Evolutionary conservation across 805 yeast species (phyloP), one percentile per base, ranked within the genome.

Genomic region (Kodamaea neixiangensis): DNA sequence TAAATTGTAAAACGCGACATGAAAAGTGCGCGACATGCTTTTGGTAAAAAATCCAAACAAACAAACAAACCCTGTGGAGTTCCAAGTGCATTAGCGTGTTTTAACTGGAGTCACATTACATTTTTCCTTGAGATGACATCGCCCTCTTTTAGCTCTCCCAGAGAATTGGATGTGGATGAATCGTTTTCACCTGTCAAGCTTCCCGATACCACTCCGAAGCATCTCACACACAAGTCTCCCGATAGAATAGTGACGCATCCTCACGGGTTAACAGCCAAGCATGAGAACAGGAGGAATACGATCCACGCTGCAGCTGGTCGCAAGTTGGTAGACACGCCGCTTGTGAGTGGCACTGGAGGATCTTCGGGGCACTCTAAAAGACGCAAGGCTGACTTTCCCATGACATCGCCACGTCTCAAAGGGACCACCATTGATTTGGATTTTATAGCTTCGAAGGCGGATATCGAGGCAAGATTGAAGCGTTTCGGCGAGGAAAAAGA

Each of bases 211-310:
- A 43, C 53, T n/a, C 54, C 56, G 18, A 46, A 49, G 21, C 42
- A 39, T 14, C 42, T 33, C 14, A 9, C 47, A 4, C 51, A 44
- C 41, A 48, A 44, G 38, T 51, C 47, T 19, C 52, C 51, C 14
- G 51, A 35, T 15, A 39, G 19, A 14, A 40, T 53, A 9, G 48
- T 53, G 7, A 41, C 44, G 7, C 55, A 53, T 46, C 79, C 81
- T 1, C 83, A 79, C 58, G 83, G 83, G 0, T 59, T 79, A 34
- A 59, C 71, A 1, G 68, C 72, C 49, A 73, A 74, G 53, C 76
- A 73, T 50, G 60, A 54, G 6, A 47, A 41, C 18, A 53, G 71
- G 52, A 62, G 72, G 55, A 68, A 63, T 44, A 53, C 56, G 4
- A 44, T 55, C 41, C 59, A 53, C 33, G 39, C 49, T 17, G 44